Evolutionary conservation across 129 eudicot species (phyloP).

Genomic region (Tanacetum coccineum): DNA sequence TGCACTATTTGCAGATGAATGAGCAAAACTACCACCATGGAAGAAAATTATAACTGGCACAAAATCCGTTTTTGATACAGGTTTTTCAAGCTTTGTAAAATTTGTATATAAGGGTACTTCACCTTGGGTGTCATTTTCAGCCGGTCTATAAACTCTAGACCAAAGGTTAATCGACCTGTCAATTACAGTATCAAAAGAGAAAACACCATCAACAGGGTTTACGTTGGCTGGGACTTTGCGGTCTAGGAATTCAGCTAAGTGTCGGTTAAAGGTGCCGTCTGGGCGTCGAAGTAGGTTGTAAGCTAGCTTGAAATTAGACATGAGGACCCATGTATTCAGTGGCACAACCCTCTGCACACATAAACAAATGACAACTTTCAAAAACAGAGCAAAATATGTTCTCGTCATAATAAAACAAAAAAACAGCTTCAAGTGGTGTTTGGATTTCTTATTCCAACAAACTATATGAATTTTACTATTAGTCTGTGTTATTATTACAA

Average conservation of each 20-base stretch:
- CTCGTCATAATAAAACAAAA: conserved; percentile 6
- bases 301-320: conserved; percentile 61
- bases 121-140: conserved; percentile 18
- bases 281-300: conserved; percentile 56
- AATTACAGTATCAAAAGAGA: conserved; percentile 58
- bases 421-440: not conserved
- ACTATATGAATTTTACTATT: no score
- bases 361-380: conserved; percentile 12
- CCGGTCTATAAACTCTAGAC: conserved; percentile 48
- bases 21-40: conserved; percentile 75
- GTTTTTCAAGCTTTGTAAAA: conserved; percentile 35
- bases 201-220: conserved; percentile 66
- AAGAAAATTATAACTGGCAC: conserved; percentile 65
- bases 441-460: no score
- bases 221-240: conserved; percentile 66
- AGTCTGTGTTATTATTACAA: no score
- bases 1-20: conserved; percentile 61
- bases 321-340: conserved; percentile 66
- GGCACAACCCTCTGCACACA: conserved; percentile 56
- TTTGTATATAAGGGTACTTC: conserved; percentile 17
- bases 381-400: conserved; percentile 6
- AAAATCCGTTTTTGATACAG: conserved; percentile 34
- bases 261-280: conserved; percentile 61
- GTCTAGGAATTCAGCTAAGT: conserved; percentile 62
- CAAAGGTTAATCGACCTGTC: conserved; percentile 49